Evolutionary conservation across 2,329 filamentous ascomycete species (phyloP), one percentile per base, ranked within the genome.

Genomic region (Zasmidium cellare): DNA sequence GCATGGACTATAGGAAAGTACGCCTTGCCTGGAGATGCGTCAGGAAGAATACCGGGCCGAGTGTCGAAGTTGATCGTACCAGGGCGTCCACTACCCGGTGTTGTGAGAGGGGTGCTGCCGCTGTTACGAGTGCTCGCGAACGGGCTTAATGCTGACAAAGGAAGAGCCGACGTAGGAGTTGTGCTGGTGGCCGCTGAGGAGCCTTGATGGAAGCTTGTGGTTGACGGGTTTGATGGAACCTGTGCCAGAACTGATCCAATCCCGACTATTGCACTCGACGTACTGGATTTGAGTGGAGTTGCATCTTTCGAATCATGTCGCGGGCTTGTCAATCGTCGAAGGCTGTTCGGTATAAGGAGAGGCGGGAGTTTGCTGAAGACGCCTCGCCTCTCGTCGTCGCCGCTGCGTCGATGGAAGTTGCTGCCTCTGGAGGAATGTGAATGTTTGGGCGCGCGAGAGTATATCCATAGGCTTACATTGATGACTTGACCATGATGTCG

Each of bases 291-390:
- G n/a, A 18, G 20, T 16, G 47, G 28, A 9, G 24, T 5, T 5
- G 24, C 6, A 9, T n/a, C 19, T 18, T 25, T 25, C 14, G 46
- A 47, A 19, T 47, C 47, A 28, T 28, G 20, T 16, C 47, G 20
- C 16, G 12, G 16, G 12, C 23, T 49, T 25, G 47, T 49, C 22
- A 28, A 22, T 6, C 47, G 22, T 25, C 47, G 47, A 28, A 23
- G 20, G 9, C 19, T 18, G 45, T 24, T 47, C 7, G 47, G 47
- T 18, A 49, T 49, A 3, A 22, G 14, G 11, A 49, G 24, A 18
- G 47, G 47, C 28, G 47, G 47, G 9, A 49, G 47, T 49, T 28
- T 49, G 20, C 23, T 49, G 47, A 49, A 49, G 47, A 49, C 12
- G 23, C 47, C 23, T 9, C 47, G 47, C n/a, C 47, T 49, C 11